These are phyloP conservation scores for Phragmites australis DNA, from an alignment of 176 grass and related monocot species.

Conservation along the genomic window DNA sequence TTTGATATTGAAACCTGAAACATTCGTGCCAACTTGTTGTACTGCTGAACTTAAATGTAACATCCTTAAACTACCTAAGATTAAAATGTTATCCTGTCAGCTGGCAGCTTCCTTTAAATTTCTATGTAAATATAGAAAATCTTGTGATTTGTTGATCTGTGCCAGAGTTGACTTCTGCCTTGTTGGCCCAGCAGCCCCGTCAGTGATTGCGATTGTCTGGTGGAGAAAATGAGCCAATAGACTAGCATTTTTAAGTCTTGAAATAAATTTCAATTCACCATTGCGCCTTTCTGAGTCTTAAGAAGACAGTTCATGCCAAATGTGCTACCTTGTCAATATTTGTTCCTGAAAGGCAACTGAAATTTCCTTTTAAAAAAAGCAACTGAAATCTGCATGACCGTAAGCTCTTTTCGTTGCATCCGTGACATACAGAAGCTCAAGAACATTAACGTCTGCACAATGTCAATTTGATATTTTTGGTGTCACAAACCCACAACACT, in stretches of 20 bases:
- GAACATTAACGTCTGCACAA: not conserved
- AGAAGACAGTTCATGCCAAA: not conserved
- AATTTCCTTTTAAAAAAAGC: not conserved
- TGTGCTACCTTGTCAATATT: not conserved
- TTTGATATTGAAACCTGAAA: not conserved
- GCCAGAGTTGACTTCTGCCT: not conserved
- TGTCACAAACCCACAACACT: not conserved
- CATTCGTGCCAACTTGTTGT: not conserved
- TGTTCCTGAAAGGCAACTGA: not conserved
- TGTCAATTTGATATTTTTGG: not conserved
- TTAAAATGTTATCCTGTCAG: not conserved
- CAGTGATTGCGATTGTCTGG: not conserved
- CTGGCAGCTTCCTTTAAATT: not conserved
- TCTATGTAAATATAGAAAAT: not conserved
- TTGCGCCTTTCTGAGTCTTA: not conserved
- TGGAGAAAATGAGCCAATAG: not conserved
- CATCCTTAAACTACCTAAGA: not conserved
- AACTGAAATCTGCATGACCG: not conserved
- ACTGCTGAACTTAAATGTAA: not conserved
- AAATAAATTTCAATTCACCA: not conserved
- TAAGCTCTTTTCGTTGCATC: not conserved
- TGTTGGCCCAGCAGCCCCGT: not conserved
- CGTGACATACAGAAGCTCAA: not conserved
- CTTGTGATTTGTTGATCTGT: not conserved
- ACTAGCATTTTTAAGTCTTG: not conserved